Percentiles rank a stretch among this genome's conserved stretches.
phyloP scores from a whole-genome alignment of 2,329 filamentous ascomycete species.

The Verticillium dahliae region DNA sequence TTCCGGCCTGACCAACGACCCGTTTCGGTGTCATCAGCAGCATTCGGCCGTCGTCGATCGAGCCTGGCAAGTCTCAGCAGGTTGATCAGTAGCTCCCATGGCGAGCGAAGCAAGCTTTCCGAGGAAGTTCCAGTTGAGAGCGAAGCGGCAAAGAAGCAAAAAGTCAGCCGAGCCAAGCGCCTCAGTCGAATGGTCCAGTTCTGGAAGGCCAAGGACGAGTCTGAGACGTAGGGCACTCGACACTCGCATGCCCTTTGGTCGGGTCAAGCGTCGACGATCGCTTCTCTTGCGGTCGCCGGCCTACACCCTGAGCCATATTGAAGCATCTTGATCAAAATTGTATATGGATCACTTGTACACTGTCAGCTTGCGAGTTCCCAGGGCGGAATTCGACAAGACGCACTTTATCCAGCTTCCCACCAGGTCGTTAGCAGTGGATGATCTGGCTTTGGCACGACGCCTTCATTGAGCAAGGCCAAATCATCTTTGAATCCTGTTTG shows the following conservation, averaged over 20 bases:
- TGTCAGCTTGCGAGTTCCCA: neutral
- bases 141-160: slow-evolving; percentile 50
- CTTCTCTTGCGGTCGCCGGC: neutral
- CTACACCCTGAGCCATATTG: neutral
- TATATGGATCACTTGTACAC: slow-evolving; percentile 1
- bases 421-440: neutral
- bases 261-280: neutral
- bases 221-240: neutral
- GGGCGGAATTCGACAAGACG: neutral
- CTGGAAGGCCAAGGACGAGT: slow-evolving; percentile 59
- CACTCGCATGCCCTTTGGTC: neutral
- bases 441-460: neutral
- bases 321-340: neutral
- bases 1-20: slow-evolving; percentile 49
- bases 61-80: slow-evolving; percentile 73
- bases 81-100: slow-evolving; percentile 68
- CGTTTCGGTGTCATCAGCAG: slow-evolving; percentile 53
- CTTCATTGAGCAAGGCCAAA: neutral
- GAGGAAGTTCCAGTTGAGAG: slow-evolving; percentile 56
- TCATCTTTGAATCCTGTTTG: neutral
- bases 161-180: slow-evolving; percentile 59
- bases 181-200: slow-evolving; percentile 73
- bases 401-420: neutral
- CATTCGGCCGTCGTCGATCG: slow-evolving; percentile 63
- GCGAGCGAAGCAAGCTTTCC: slow-evolving; percentile 68